Evolutionary conservation across 495 filamentous ascomycete genomes (phyloP).

Genomic region (Acidiella bohemica): DNA sequence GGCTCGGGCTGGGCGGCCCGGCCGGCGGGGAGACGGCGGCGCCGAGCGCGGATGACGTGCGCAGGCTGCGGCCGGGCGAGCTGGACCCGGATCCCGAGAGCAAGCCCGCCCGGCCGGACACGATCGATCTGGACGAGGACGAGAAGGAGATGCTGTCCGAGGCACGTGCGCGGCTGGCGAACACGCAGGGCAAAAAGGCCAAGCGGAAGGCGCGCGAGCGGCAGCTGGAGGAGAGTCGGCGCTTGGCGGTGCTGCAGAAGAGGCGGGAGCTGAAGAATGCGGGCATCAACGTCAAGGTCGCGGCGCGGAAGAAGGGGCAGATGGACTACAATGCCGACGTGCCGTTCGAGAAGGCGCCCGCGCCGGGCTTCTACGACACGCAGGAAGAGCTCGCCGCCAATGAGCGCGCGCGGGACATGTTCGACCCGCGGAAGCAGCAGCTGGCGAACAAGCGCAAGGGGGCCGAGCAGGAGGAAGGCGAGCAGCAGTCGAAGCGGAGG

Average conservation of each 20-base stretch:
- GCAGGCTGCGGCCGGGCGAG: slow-evolving; percentile 74
- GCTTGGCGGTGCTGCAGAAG: slow-evolving; percentile 84
- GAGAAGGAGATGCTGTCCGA: slow-evolving; percentile 99
- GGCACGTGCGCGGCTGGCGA: slow-evolving; percentile 86
- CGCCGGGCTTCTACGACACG: slow-evolving; percentile 88
- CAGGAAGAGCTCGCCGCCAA: slow-evolving; percentile 64
- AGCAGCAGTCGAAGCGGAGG: slow-evolving; percentile 52
- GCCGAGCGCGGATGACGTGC: slow-evolving; percentile 86
- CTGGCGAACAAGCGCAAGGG: slow-evolving; percentile 91
- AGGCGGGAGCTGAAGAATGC: slow-evolving; percentile 92
- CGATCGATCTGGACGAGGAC: slow-evolving; percentile 95
- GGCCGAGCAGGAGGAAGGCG: slow-evolving; percentile 64
- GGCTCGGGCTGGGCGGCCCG: slow-evolving; percentile 75
- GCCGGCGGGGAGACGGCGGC: slow-evolving; percentile 77
- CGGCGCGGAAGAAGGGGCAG: slow-evolving; percentile 81
- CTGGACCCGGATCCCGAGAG: slow-evolving; percentile 92
- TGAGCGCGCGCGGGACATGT: slow-evolving; percentile 74
- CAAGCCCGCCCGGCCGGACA: slow-evolving; percentile 92
- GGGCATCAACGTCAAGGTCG: slow-evolving; percentile 94
- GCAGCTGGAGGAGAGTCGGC: slow-evolving; percentile 85
- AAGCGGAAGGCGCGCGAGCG: slow-evolving; percentile 94
- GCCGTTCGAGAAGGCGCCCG: slow-evolving; percentile 85
- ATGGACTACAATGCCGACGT: slow-evolving; percentile 99
- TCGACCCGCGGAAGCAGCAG: slow-evolving; percentile 90
- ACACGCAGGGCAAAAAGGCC: slow-evolving; percentile 97